These are phyloP conservation scores for Halteria grandinella DNA, from an alignment of 73 alveolate genomes.

Conservation along the genomic window DNA sequence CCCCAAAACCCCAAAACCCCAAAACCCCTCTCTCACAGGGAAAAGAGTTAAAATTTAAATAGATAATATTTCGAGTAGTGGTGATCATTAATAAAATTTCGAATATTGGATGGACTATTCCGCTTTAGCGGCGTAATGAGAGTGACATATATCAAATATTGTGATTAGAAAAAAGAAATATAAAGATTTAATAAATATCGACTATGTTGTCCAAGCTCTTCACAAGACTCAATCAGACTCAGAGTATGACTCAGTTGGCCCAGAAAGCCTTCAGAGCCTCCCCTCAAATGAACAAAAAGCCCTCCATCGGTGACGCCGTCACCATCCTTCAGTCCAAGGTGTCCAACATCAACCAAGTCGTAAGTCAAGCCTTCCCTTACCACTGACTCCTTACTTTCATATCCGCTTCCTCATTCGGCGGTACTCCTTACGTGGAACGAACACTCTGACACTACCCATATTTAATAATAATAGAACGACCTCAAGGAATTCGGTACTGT, in stretches of 20 bases:
- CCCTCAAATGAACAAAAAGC: slow-evolving; percentile 55
- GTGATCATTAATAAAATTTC: too few relatives aligned
- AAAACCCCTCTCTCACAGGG: too few relatives aligned
- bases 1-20: too few relatives aligned
- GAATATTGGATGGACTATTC: too few relatives aligned
- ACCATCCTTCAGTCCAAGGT: slow-evolving; percentile 66
- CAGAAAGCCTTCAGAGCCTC: slow-evolving; percentile 61
- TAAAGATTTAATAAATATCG: slow-evolving; percentile 49
- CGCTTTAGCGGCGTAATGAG: too few relatives aligned
- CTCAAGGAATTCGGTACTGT: slow-evolving; percentile 95
- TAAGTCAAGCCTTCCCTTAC: slow-evolving; percentile 2
- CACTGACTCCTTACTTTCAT: not conserved
- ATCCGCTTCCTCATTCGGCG: slow-evolving; percentile 5
- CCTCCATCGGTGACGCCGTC: slow-evolving; percentile 74
- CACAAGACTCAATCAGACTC: slow-evolving; percentile 42
- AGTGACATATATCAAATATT: too few relatives aligned
- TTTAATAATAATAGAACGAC: slow-evolving; percentile 59
- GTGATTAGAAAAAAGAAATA: slow-evolving; percentile 26
- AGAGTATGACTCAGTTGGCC: slow-evolving; percentile 43
- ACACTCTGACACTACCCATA: slow-evolving; percentile 29
- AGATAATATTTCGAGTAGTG: too few relatives aligned
- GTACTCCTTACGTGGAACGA: slow-evolving; percentile 21
- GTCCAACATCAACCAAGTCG: slow-evolving; percentile 64
- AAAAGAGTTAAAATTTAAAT: too few relatives aligned
- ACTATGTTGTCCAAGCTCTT: slow-evolving; percentile 60